A percentile compares a stretch with the other conserved stretches of the same genome.
Conservation (phyloP, 208 protist genomes). For the Leishmania guyanensis region DNA sequence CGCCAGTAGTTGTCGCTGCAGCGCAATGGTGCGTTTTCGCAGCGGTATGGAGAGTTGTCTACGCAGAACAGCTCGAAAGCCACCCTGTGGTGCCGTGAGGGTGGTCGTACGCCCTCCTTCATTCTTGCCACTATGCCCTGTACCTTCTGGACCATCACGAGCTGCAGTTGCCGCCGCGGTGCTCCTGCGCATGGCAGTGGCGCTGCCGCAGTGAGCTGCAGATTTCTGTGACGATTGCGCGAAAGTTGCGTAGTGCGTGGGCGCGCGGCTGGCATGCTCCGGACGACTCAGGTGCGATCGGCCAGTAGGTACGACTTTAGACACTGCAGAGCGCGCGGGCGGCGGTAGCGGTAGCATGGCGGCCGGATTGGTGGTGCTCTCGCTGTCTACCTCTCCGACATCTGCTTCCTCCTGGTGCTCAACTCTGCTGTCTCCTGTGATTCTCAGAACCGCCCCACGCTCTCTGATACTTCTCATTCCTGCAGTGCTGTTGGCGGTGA, state of each 20-base stretch:
- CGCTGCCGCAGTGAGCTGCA: background rate
- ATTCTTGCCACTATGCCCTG: background rate
- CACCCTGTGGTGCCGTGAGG: background rate
- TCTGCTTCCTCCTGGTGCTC: background rate
- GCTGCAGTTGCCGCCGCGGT: background rate
- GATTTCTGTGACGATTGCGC: background rate
- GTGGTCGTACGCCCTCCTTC: background rate
- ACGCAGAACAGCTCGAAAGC: background rate
- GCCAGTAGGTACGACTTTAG: background rate
- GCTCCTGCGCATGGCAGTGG: background rate
- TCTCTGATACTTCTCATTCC: background rate
- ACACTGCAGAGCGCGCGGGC: background rate
- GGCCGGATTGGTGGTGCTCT: background rate
- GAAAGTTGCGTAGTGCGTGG: background rate
- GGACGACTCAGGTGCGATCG: background rate
- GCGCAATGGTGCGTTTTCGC: background rate
- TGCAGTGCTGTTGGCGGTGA: background rate
- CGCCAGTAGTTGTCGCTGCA: slow-evolving; percentile 6
- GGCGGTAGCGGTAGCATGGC: background rate
- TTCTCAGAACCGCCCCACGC: too few relatives aligned
- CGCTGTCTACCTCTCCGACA: background rate
- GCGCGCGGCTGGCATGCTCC: background rate
- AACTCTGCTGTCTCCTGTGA: background rate
- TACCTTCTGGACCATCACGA: background rate
- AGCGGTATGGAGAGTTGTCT: background rate